phyloP scores from a whole-genome alignment of 768 basidiomycete genomes.

The Kwoniella sp. region DNA sequence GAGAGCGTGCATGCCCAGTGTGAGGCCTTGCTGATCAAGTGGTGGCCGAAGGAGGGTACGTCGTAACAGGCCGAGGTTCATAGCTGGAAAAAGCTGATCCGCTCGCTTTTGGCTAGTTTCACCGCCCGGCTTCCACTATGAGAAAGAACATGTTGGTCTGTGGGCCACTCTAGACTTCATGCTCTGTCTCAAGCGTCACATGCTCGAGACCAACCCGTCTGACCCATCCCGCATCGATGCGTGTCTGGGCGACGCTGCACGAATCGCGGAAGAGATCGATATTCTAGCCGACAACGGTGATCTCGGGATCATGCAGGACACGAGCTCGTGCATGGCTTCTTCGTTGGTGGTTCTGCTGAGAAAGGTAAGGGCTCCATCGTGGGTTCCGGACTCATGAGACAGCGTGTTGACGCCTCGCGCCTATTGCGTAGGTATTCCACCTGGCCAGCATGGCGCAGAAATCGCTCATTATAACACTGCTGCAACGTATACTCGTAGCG shows the following conservation, averaged over 20 bases:
- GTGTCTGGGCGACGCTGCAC: slow-evolving; percentile 13
- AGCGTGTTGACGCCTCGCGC: not conserved
- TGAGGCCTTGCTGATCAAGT: slow-evolving; percentile 21
- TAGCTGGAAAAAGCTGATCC: not conserved
- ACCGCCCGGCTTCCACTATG: slow-evolving; percentile 16
- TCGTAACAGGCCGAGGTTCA: not conserved
- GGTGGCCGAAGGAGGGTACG: slow-evolving; percentile 21
- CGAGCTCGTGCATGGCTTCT: slow-evolving; percentile 29
- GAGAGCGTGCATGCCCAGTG: slow-evolving; percentile 19
- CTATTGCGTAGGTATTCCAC: slow-evolving; percentile 32
- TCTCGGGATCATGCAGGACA: slow-evolving; percentile 31
- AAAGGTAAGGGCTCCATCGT: slow-evolving; percentile 9
- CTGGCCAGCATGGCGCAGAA: slow-evolving; percentile 15
- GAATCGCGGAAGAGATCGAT: slow-evolving; percentile 24
- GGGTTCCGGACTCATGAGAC: not conserved
- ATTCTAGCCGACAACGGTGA: slow-evolving; percentile 17
- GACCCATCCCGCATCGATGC: slow-evolving; percentile 16
- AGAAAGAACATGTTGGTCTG: slow-evolving; percentile 26
- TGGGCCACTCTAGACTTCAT: slow-evolving; percentile 27
- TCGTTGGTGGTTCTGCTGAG: slow-evolving; percentile 19
- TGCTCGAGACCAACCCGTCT: slow-evolving; percentile 9
- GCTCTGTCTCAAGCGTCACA: slow-evolving; percentile 20
- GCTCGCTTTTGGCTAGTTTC: slow-evolving; percentile 4
- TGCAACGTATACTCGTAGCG: slow-evolving; percentile 17
- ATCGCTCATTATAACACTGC: slow-evolving; percentile 19